Evolutionary conservation across 768 basidiomycete genomes (phyloP).

Genomic region (Nidularia pulvinata): DNA sequence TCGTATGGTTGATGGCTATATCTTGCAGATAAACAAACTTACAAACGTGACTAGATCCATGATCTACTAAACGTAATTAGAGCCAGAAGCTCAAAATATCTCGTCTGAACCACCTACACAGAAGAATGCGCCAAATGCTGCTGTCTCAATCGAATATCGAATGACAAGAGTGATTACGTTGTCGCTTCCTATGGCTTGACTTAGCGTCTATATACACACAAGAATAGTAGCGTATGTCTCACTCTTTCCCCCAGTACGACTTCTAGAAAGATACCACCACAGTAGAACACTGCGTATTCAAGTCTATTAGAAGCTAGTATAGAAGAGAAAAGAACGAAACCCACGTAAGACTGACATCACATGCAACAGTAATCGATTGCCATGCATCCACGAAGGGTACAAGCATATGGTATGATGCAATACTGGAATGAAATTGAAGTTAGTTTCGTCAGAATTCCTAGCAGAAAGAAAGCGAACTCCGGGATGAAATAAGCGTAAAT

Average conservation of each 20-base stretch:
- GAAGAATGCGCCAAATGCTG: constrained; percentile 23
- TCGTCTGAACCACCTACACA: constrained; percentile 15
- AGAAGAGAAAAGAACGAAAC: constrained; percentile 1
- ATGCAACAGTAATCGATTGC: constrained; percentile 18
- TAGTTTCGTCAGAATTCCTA: not conserved
- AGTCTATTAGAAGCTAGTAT: not conserved
- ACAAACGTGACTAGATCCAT: constrained; percentile 25
- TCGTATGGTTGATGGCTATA: not conserved
- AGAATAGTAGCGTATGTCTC: not conserved
- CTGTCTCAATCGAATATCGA: constrained; percentile 22
- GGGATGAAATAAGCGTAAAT: constrained; percentile 14
- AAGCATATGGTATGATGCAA: constrained; percentile 15
- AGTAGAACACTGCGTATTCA: constrained; percentile 12
- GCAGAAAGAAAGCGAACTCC: constrained; percentile 8
- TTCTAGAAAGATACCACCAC: constrained; percentile 18
- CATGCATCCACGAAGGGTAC: constrained; percentile 25
- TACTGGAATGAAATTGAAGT: constrained; percentile 7
- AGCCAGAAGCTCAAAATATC: too few relatives aligned
- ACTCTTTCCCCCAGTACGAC: constrained; percentile 20
- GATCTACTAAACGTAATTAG: constrained; percentile 9
- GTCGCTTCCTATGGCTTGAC: constrained; percentile 16
- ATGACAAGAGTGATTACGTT: constrained; percentile 23
- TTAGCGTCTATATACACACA: not conserved
- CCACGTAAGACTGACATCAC: constrained; percentile 24
- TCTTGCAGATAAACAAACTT: not conserved